Base-by-base conservation (phyloP, 495 filamentous ascomycete genomes). In the Xylaria sp. region DNA sequence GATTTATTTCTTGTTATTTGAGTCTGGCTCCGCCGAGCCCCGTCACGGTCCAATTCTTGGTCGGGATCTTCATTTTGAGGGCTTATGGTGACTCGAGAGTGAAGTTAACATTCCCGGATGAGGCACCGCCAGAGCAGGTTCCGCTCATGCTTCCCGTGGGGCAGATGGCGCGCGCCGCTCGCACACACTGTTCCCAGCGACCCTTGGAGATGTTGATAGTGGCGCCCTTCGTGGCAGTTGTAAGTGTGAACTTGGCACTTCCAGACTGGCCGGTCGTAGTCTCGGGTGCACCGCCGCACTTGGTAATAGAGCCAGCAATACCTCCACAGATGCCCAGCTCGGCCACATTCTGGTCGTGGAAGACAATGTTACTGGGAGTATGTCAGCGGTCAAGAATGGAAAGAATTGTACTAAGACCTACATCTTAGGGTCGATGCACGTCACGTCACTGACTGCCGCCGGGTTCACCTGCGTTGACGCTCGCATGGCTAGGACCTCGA, bases 321-420 rank as follows among this genome's bases (percentile, higher is more conserved):
- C 83, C 80, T n/a, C 82, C 81, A 78, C 85, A 89, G 77, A 88
- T 88, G 64, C 73, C 71, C 7, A 89, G 85, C 63, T 85, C 79
- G 31, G 86, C 85, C 6, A 85, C 86, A 71, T 86, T 85, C 62
- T 85, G 83, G 75, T 86, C 84, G 77, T 88, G 85, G 53, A 79
- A 82, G 66, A 85, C 82, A 59, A 89, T 83, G 50, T 80, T 82
- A 0, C 85, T 67, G 29, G 4, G 21, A 8, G 1, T 8, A n/a
- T 58, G 40, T 76, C 61, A 72, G 68, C 31, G 33, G 41, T 14
- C 11, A 40, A n/a, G 33, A 66, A 35, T n/a, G 46, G 29, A 11
- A 48, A 37, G 40, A 40, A 44, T 41, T 15, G 19, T 41, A 15
- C 7, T 35, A 69, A 35, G 17, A 72, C 80, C 69, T 79, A 83